Percentiles rank a stretch among this genome's conserved stretches.
phyloP scores from a whole-genome alignment of 2,329 filamentous ascomycete species.

The Macrophomina tecta region DNA sequence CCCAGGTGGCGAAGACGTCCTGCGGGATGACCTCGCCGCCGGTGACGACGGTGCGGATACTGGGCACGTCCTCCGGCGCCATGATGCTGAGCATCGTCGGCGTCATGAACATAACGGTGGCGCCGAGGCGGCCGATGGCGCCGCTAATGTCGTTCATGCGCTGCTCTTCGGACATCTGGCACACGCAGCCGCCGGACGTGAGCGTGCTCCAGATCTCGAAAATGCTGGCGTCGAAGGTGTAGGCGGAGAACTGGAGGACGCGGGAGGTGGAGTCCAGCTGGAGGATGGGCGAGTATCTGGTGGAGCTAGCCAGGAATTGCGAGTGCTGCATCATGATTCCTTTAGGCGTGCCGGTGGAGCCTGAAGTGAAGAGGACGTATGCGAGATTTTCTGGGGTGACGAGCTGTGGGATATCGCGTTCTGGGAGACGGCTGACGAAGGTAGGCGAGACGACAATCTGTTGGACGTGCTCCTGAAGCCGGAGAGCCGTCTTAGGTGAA shows the following conservation, averaged over 20 bases:
- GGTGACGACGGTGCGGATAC: conserved; percentile 45
- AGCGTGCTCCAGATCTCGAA: conserved; percentile 35
- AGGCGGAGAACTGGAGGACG: conserved; percentile 34
- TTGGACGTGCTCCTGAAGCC: conserved; percentile 38
- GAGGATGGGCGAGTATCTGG: conserved; percentile 40
- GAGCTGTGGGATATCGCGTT: not conserved
- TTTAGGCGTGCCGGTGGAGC: conserved; percentile 33
- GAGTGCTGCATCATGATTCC: conserved; percentile 34
- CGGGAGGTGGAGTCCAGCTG: conserved; percentile 37
- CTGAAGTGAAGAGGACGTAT: conserved; percentile 47
- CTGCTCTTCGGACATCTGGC: conserved; percentile 61
- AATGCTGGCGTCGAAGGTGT: conserved; percentile 42
- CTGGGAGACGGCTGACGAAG: not conserved
- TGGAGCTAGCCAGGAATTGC: conserved; percentile 38
- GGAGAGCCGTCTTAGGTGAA: conserved; percentile 33
- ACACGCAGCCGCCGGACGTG: conserved; percentile 65
- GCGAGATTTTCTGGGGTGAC: not conserved
- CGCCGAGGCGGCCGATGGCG: conserved; percentile 59
- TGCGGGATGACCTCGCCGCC: conserved; percentile 52
- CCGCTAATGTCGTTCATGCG: conserved; percentile 57
- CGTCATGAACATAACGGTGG: conserved; percentile 63
- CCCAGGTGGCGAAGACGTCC: conserved; percentile 32
- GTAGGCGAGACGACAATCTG: not conserved
- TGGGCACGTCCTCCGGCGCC: conserved; percentile 46
- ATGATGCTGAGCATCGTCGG: conserved; percentile 59